Base-by-base conservation (phyloP, 2,329 filamentous ascomycete species). In the Aspergillus puulaauensis region DNA sequence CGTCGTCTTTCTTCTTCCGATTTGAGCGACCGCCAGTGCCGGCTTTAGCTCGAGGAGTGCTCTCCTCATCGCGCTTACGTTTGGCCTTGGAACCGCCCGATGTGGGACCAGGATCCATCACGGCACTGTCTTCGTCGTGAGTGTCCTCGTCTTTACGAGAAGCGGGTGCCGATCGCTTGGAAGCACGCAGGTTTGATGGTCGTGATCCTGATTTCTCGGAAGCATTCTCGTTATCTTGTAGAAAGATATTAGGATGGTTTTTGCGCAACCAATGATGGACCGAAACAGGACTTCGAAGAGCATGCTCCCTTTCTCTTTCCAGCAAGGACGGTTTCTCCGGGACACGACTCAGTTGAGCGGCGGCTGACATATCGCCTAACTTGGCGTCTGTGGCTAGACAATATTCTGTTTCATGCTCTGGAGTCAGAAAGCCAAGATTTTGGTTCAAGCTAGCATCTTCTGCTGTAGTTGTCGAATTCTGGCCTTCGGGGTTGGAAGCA, bases 251-350 rank as follows among this genome's bases (percentile, higher is more conserved):
- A 3, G 92, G 90, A 58, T 91, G 88, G 74, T 96, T 83, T 70
- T 91, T 87, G 61, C 91, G 85, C 12, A 99, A 84, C 95, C 95
- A 99, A 74, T 96, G 97, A 78, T 96, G 96, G 3, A 96, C 93
- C 58, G 90, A 96, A 43, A 91, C 90, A 0, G 93, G 92, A 72
- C 98, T 98, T 52, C 84, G 84, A 23, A 91, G 75, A 27, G 82
- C 80, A 50, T 82, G 71, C 56, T 84, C 82, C 70, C 75, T 82
- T 74, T 79, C 83, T 58, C 77, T 75, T 55, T 86, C 81, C 44
- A 81, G 73, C 52, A 85, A 79, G 4, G 69, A 68, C 8, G 70
- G 69, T 44, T 71, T 71, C 27, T 75, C 71, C 2, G 73, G 70
- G 14, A 69, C 66, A 33, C 66, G 71, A 56, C 71, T 72, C 6